Evolutionary conservation across 108 stramenopile genomes (phyloP), one percentile per base, ranked within the genome.

Genomic region (Nitzschia sp.): DNA sequence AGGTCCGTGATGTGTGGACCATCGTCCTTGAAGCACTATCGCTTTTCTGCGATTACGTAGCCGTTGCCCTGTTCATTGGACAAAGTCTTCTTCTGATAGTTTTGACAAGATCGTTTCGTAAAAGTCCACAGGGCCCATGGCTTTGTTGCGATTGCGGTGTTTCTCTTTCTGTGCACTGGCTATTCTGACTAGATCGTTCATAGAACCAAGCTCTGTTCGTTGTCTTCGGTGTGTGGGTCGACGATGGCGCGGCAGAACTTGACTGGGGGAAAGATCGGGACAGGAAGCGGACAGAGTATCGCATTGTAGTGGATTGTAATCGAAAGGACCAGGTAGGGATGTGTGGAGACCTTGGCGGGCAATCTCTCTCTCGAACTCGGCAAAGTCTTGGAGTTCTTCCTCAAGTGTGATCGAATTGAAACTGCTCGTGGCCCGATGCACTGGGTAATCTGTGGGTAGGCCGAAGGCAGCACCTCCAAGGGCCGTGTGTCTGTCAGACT

Each of bases 371-470:
- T 52, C 37, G 38, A 71, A 59, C 6, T 40, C 41, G 34, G 61
- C 70, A 41, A 71, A 71, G 17, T 71, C 70, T 41, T 62, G 52
- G 6, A 71, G 60, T 39, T 62, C 61, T 51, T 71, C 70, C 37
- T 59, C 58, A 10, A 57, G 22, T 10, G 51, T 52, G n/a, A 12
- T 42, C 22, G 54, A 57, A 44, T 48, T 60, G 52, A 61, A 60
- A 50, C 70, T 62, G 43, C 42, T 46, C 11, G 14, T 44, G 42
- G 42, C 43, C 19, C 43, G 11, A 22, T 62, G 61, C 3, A 24
- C 8, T 8, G 61, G 61, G 24, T 62, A 62, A 7, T 43, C 61
- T n/a, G 38, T 62, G 2, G 61, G 61, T 0, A 62, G 61, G 8
- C 61, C 61, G 22, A 62, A 17, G 1, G 17, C 14, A 48, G 14